These are phyloP conservation scores for Fusarium sp. DNA, from an alignment of 2,329 filamentous ascomycete species.

Conservation along the genomic window DNA sequence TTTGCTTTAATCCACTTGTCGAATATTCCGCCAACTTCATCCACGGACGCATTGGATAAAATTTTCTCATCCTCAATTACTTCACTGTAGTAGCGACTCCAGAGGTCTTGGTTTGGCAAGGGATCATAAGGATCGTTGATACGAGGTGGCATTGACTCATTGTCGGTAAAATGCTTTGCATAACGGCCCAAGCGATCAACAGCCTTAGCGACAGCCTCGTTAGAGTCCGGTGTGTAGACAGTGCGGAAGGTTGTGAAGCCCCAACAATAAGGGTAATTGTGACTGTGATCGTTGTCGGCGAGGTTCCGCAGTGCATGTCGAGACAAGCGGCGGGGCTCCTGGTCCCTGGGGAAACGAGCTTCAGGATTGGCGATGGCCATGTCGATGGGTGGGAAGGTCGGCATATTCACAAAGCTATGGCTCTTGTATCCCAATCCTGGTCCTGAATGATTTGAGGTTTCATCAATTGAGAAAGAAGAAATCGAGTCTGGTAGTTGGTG, in stretches of 20 bases:
- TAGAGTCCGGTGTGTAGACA: constrained; percentile 33
- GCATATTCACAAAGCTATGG: neutral
- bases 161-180: constrained; percentile 18
- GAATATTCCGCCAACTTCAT: constrained; percentile 11
- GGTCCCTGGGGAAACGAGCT: constrained; percentile 24
- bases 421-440: neutral
- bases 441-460: neutral
- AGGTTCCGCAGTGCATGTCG: constrained; percentile 22
- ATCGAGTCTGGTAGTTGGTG: neutral
- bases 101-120: constrained; percentile 33
- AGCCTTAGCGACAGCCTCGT: constrained; percentile 29
- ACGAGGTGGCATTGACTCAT: constrained; percentile 19
- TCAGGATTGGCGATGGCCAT: constrained; percentile 31
- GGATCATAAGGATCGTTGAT: constrained; percentile 23
- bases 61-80: constrained; percentile 32
- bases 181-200: constrained; percentile 33
- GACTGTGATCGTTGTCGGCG: constrained; percentile 33
- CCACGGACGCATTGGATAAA: constrained; percentile 17
- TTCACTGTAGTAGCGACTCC: constrained; percentile 36
- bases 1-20: constrained; percentile 2
- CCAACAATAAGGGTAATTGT: constrained; percentile 42
- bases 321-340: constrained; percentile 19
- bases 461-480: neutral
- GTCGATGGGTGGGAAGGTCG: constrained; percentile 25
- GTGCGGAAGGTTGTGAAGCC: constrained; percentile 42